phyloP scores from a whole-genome alignment of 345 rosid species.

The Alliaria petiolata region DNA sequence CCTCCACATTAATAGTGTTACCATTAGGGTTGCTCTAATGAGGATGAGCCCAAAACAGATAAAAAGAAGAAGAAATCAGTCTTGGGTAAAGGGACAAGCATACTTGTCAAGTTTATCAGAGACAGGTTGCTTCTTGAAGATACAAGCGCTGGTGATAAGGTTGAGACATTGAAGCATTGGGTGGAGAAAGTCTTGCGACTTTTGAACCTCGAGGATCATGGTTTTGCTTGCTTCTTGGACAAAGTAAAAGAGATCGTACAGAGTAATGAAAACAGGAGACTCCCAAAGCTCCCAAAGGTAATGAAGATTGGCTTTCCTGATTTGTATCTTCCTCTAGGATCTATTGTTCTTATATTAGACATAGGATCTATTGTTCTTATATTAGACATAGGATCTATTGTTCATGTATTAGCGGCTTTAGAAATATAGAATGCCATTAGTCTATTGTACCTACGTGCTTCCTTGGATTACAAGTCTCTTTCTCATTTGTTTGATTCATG shows the following conservation, averaged over 20 bases:
- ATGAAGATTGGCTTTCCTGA: no score
- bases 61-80: constrained; percentile 67
- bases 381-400: no score
- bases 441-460: no score
- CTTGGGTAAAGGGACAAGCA: constrained; percentile 70
- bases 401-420: no score
- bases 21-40: not conserved
- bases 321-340: no score
- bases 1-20: no score
- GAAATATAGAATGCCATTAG: no score
- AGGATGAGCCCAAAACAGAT: no score
- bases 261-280: constrained; percentile 85
- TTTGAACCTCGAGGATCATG: constrained; percentile 45
- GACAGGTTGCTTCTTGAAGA: constrained; percentile 43
- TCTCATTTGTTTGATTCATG: constrained; percentile 14
- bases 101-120: constrained; percentile 60
- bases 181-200: constrained; percentile 40
- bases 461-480: no score
- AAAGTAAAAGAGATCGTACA: constrained; percentile 73
- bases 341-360: not conserved
- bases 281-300: constrained; percentile 94
- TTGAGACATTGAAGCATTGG: constrained; percentile 37
- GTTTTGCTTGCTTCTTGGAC: constrained; percentile 46
- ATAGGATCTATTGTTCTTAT: not conserved
- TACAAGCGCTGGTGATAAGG: constrained; percentile 21